These are phyloP conservation scores for Epichloe festucae DNA, from an alignment of 2,329 filamentous ascomycete species.

Conservation along the genomic window DNA sequence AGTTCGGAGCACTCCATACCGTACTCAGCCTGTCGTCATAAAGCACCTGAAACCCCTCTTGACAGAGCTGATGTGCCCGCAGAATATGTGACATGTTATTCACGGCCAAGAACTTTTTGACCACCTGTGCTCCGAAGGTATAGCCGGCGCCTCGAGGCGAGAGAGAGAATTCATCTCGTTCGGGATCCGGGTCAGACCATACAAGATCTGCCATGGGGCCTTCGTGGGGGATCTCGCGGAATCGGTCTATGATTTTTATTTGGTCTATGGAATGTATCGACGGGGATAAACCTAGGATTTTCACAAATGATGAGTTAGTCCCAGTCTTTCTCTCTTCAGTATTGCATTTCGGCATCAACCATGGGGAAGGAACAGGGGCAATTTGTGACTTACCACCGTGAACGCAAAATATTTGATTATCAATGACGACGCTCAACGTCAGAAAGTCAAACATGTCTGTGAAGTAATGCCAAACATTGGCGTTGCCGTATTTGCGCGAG, in stretches of 20 bases:
- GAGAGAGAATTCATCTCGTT: constrained; percentile 91
- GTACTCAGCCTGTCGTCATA: constrained; percentile 92
- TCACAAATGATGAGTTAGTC: too few species aligned
- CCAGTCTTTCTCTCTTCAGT: not conserved
- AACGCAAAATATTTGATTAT: constrained; percentile 97
- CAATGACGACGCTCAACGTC: constrained; percentile 92
- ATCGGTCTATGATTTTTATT: constrained; percentile 98
- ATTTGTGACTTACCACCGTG: constrained; percentile 54
- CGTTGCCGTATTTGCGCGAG: constrained; percentile 93
- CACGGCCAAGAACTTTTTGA: constrained; percentile 94
- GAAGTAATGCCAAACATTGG: constrained; percentile 98
- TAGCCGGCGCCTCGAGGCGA: constrained; percentile 91
- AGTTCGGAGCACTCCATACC: constrained; percentile 96
- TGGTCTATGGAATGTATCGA: constrained; percentile 98
- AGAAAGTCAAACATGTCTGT: constrained; percentile 99
- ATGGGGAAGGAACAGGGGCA: too few species aligned
- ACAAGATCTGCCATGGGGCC: constrained; percentile 99
- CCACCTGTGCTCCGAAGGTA: constrained; percentile 93
- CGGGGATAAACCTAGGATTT: constrained; percentile 53
- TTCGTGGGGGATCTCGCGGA: constrained; percentile 92
- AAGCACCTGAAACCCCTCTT: constrained; percentile 93
- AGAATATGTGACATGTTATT: constrained; percentile 97
- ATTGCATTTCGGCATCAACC: not conserved
- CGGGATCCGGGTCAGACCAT: constrained; percentile 96
- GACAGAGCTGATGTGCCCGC: constrained; percentile 94